Percentiles rank a stretch among this genome's conserved stretches.
phyloP scores from a whole-genome alignment of 257 asterid genomes.

The Ocimum tenuiflorum region DNA sequence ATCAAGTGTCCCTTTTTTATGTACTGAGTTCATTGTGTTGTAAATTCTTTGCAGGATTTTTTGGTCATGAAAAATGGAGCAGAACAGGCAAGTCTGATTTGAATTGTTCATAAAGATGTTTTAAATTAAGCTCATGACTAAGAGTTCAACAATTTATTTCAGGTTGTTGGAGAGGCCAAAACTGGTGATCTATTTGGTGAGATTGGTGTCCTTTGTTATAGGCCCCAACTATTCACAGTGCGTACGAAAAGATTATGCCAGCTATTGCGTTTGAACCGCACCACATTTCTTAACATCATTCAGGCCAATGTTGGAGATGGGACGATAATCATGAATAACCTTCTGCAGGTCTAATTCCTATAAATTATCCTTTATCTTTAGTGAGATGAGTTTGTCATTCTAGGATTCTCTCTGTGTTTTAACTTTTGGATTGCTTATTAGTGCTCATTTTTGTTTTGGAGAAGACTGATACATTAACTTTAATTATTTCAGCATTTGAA shows the following conservation, averaged over 20 bases:
- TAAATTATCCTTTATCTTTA: neutral
- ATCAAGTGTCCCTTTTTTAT: neutral
- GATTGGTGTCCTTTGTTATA: slow-evolving; percentile 86
- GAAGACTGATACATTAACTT: neutral
- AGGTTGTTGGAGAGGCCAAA: slow-evolving; percentile 81
- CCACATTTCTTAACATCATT: slow-evolving; percentile 67
- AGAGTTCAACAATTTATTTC: slow-evolving; percentile 16
- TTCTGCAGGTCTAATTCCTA: slow-evolving; percentile 48
- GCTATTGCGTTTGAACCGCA: slow-evolving; percentile 70
- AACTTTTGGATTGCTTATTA: neutral
- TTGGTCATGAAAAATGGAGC: slow-evolving; percentile 40
- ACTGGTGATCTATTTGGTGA: slow-evolving; percentile 84
- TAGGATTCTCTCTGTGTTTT: neutral
- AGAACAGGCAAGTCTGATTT: slow-evolving; percentile 60
- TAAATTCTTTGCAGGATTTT: slow-evolving; percentile 34
- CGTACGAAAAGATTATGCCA: slow-evolving; percentile 78
- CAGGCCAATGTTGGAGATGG: slow-evolving; percentile 96
- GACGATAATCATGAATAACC: slow-evolving; percentile 86
- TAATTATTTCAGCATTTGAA: slow-evolving; percentile 61
- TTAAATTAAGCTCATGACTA: neutral
- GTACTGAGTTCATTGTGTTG: neutral
- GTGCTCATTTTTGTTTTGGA: neutral
- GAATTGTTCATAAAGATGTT: neutral
- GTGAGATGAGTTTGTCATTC: neutral
- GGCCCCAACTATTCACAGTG: slow-evolving; percentile 89